These are phyloP conservation scores for Corinectria fuckeliana DNA, from an alignment of 2,329 filamentous ascomycete species.

Conservation along the genomic window DNA sequence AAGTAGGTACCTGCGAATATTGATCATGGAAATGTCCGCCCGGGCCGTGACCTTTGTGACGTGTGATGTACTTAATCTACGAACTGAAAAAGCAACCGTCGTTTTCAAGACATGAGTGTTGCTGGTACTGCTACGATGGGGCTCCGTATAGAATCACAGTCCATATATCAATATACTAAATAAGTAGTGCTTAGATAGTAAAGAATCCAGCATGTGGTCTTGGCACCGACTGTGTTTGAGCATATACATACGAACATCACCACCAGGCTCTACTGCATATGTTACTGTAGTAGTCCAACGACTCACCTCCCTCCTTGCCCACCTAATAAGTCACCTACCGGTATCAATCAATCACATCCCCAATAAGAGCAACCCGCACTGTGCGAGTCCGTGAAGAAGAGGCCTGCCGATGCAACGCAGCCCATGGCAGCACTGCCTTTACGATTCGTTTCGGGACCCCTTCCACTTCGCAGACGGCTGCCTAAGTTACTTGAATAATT, in stretches of 20 bases:
- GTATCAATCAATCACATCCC: neutral
- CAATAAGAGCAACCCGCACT: neutral
- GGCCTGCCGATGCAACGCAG: neutral
- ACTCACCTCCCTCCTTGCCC: too few species aligned
- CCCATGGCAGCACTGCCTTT: neutral
- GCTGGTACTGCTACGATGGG: too few species aligned
- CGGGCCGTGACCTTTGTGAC: slow-evolving; percentile 3
- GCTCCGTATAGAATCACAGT: neutral
- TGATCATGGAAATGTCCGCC: neutral
- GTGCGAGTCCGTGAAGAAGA: neutral
- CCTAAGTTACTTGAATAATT: neutral
- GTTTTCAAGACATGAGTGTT: too few species aligned
- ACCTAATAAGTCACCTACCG: too few species aligned
- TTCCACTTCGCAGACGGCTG: neutral
- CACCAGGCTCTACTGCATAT: too few species aligned
- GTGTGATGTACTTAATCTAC: slow-evolving; percentile 1
- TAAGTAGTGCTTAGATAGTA: too few species aligned
- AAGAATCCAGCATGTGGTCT: neutral
- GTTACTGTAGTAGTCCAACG: too few species aligned
- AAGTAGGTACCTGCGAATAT: neutral
- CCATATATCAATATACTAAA: too few species aligned
- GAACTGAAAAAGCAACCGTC: neutral
- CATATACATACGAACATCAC: too few species aligned
- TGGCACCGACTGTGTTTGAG: neutral
- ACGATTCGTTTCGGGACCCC: neutral